Conservation (phyloP, 2,329 filamentous ascomycete genomes). For the Neofusicoccum sp. region DNA sequence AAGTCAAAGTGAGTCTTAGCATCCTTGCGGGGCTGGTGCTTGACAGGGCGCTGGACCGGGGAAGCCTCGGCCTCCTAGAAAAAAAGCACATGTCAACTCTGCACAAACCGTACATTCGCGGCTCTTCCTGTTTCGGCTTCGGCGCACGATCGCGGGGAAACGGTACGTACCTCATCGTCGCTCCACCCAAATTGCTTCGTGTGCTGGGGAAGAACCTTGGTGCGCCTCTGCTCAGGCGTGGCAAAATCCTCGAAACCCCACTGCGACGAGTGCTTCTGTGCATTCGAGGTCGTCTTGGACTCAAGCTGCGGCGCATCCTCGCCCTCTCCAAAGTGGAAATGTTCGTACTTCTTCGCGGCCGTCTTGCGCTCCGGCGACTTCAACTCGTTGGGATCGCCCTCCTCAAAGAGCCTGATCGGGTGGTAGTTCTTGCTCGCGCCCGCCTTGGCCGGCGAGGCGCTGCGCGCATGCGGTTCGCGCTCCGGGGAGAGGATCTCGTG, state of each 20-base stretch:
- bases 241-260: conserved; percentile 89
- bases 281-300: conserved; percentile 25
- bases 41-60: conserved; percentile 57
- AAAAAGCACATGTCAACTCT: not conserved
- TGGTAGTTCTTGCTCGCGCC: conserved; percentile 52
- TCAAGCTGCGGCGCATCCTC: conserved; percentile 36
- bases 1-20: conserved; percentile 82
- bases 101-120: not conserved
- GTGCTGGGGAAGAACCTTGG: conserved; percentile 65
- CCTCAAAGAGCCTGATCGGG: conserved; percentile 57
- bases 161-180: conserved; percentile 57
- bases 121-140: not conserved
- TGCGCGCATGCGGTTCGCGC: conserved; percentile 31
- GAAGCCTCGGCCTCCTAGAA: conserved; percentile 45
- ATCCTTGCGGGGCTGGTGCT: conserved; percentile 71
- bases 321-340: conserved; percentile 78
- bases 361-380: conserved; percentile 54
- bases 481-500: conserved; percentile 67
- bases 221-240: conserved; percentile 73
- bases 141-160: not conserved
- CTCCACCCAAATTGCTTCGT: conserved; percentile 75
- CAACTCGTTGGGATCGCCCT: conserved; percentile 47
- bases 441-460: conserved; percentile 43
- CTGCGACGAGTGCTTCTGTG: conserved; percentile 64
- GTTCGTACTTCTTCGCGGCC: conserved; percentile 75